phyloP scores from a whole-genome alignment of 1,139 yeast genomes.

The Blastobotrys arbuscula region DNA sequence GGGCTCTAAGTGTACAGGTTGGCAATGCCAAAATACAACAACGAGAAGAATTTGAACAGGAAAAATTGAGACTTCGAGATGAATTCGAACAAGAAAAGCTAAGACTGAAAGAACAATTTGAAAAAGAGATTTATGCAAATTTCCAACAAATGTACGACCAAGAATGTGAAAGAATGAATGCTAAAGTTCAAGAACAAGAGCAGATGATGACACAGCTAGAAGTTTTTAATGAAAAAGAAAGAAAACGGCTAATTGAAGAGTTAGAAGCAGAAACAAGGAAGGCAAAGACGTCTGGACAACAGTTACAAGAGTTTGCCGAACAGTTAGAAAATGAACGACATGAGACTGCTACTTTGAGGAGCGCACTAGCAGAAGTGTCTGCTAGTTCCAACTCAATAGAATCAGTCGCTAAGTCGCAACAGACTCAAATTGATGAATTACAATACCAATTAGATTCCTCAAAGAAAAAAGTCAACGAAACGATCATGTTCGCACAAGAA shows the following conservation, averaged over 20 bases:
- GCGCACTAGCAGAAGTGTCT: constrained; percentile 17
- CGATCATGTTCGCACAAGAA: constrained; percentile 15
- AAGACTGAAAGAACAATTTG: not conserved
- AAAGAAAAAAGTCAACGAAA: constrained; percentile 16
- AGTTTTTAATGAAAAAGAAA: constrained; percentile 18
- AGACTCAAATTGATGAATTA: constrained; percentile 22
- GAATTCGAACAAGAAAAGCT: constrained; percentile 3
- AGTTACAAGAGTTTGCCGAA: constrained; percentile 23
- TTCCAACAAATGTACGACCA: not conserved
- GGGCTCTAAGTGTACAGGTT: constrained; percentile 28
- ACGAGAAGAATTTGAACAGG: constrained; percentile 11
- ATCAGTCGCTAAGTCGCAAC: constrained; percentile 18
- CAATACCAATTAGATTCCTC: constrained; percentile 19
- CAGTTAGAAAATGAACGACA: constrained; percentile 31
- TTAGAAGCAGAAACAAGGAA: constrained; percentile 14
- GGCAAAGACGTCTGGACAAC: constrained; percentile 22
- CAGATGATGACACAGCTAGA: constrained; percentile 8
- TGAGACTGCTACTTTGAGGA: constrained; percentile 26
- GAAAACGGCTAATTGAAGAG: constrained; percentile 8
- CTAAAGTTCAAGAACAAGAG: constrained; percentile 8
- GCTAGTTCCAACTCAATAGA: constrained; percentile 19
- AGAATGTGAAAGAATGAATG: constrained; percentile 2
- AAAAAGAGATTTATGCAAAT: not conserved
- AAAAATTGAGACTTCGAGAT: constrained; percentile 9
- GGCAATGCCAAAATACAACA: constrained; percentile 24